Base-by-base conservation (phyloP, 768 basidiomycete species). In the Trametes maxima region DNA sequence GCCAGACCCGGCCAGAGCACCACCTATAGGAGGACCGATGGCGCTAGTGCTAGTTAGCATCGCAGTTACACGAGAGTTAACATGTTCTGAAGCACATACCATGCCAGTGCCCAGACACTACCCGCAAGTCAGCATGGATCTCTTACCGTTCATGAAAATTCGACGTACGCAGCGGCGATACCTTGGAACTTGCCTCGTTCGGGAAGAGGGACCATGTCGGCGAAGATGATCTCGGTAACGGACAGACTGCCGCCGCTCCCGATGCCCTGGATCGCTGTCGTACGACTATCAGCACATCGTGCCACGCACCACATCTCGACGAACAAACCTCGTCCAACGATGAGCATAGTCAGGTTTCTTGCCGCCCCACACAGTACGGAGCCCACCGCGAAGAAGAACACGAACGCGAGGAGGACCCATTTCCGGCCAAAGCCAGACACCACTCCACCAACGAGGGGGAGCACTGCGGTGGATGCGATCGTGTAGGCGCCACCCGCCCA, bases 281-380 rank as follows among this genome's bases (percentile, higher is more conserved):
- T 2, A 22, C 5, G 13, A 54, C 37, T 22, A 24, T 46, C 24
- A 11, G 43, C 10, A 13, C 19, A 19, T 13, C 2, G n/a, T 44
- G n/a, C n/a, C 3, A 44, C n/a, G 19, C 21, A 24, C 16, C 24
- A 37, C 0, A 13, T 1, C 21, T 11, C 46, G 21, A 14, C 37
- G 39, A 33, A 60, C 33, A 54, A 39, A 54, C 67, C 68, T 24
- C 80, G 67, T 0, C 75, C 78, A 10, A 70, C 77, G 53, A 81
- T 79, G 6, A 79, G 64, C 75, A 75, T 74, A 2, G 65, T 57
- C 76, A 81, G 78, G 47, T 59, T 75, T 45, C 73, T 65, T 0
- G 78, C 77, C 0, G 76, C 69, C 0, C 77, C 81, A 21, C 72
- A 73, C 3, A 81, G 28, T 0, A 75, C 77, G 13, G 74, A 75